phyloP scores from a whole-genome alignment of 1,284 basidiomycete species.

The Puccinia polysora region DNA sequence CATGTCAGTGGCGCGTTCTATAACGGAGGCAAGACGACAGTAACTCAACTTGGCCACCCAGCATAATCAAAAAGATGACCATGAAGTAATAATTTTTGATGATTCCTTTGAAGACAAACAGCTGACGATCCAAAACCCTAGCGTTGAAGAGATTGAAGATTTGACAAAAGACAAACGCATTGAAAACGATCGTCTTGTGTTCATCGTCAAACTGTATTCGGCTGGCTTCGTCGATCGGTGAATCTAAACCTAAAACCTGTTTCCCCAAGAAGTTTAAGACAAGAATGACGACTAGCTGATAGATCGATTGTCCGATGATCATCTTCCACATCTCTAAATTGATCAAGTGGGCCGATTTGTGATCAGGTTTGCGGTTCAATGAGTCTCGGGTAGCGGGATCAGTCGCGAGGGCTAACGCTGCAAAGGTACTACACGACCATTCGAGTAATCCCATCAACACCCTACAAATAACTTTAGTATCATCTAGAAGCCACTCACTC shows the following conservation, averaged over 20 bases:
- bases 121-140: conserved; percentile 42
- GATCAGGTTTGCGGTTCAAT: conserved; percentile 53
- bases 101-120: conserved; percentile 45
- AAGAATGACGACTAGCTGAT: conserved; percentile 52
- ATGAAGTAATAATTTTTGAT: conserved; percentile 45
- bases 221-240: conserved; percentile 36
- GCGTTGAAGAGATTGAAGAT: conserved; percentile 47
- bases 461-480: neutral
- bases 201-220: conserved; percentile 43
- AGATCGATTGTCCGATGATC: conserved; percentile 53
- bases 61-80: conserved; percentile 45
- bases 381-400: conserved; percentile 53
- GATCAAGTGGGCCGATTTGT: conserved; percentile 51
- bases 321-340: conserved; percentile 54
- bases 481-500: conserved; percentile 23
- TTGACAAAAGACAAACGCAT: conserved; percentile 47
- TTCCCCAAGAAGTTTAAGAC: conserved; percentile 53
- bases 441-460: neutral
- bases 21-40: neutral
- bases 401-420: conserved; percentile 54
- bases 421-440: conserved; percentile 48
- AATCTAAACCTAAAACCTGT: conserved; percentile 47
- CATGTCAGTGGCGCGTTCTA: conserved; percentile 6
- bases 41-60: conserved; percentile 14
- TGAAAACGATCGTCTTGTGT: conserved; percentile 46